These are phyloP conservation scores for Gynochthodes officinalis DNA, from an alignment of 257 asterid genomes.

Conservation along the genomic window DNA sequence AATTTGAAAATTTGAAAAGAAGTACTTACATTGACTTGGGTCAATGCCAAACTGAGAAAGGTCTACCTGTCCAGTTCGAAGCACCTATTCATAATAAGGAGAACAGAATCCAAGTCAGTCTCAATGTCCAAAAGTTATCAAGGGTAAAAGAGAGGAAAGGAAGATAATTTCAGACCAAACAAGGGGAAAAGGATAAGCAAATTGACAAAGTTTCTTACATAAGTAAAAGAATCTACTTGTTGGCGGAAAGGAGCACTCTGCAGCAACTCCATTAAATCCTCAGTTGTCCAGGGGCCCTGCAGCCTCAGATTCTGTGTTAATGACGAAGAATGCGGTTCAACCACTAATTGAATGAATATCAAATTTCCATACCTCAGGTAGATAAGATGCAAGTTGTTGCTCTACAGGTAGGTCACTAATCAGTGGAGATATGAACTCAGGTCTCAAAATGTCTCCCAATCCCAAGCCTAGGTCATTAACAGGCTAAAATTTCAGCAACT, in stretches of 20 bases:
- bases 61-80: slow-evolving; percentile 92
- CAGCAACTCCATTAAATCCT: slow-evolving; percentile 73
- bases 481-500: slow-evolving; percentile 13
- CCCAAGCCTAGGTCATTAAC: slow-evolving; percentile 60
- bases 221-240: slow-evolving; percentile 91
- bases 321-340: slow-evolving; percentile 17
- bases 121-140: not conserved
- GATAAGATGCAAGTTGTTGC: slow-evolving; percentile 60
- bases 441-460: slow-evolving; percentile 90
- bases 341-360: slow-evolving; percentile 6
- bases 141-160: not conserved
- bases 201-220: slow-evolving; percentile 43
- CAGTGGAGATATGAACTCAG: slow-evolving; percentile 67
- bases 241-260: slow-evolving; percentile 96
- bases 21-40: slow-evolving; percentile 74
- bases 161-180: not conserved
- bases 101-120: slow-evolving; percentile 11
- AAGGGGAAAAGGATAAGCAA: not conserved
- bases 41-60: slow-evolving; percentile 89
- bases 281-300: slow-evolving; percentile 81
- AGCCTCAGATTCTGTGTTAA: slow-evolving; percentile 21
- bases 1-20: not conserved
- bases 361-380: slow-evolving; percentile 67
- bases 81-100: slow-evolving; percentile 49
- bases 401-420: slow-evolving; percentile 61